phyloP scores from a whole-genome alignment of 1,284 basidiomycete genomes.

The Papiliotrema fonsecae region DNA sequence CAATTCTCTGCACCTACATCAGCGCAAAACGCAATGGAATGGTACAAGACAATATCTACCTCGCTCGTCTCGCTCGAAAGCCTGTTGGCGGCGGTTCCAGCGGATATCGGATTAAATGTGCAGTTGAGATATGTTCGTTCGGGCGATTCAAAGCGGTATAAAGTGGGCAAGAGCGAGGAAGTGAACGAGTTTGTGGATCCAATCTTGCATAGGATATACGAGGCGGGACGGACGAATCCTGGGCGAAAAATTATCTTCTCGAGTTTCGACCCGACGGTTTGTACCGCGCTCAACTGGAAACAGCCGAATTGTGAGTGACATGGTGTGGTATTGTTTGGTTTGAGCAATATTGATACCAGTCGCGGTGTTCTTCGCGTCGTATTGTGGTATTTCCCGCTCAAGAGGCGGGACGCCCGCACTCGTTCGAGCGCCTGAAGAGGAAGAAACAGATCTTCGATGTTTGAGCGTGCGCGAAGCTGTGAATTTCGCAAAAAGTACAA shows the following conservation, averaged over 20 bases:
- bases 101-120: conserved; percentile 68
- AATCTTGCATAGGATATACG: conserved; percentile 73
- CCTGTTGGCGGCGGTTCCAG: conserved; percentile 70
- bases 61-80: conserved; percentile 67
- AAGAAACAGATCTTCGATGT: conserved; percentile 54
- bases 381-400: conserved; percentile 64
- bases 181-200: conserved; percentile 77
- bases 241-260: conserved; percentile 75
- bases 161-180: conserved; percentile 55
- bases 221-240: conserved; percentile 51
- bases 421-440: conserved; percentile 42
- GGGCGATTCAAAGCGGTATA: conserved; percentile 53
- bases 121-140: conserved; percentile 63
- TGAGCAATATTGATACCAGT: conserved; percentile 52
- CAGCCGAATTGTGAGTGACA: conserved; percentile 81
- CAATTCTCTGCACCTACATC: conserved; percentile 8
- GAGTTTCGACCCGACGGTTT: conserved; percentile 81
- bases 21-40: conserved; percentile 52
- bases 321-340: conserved; percentile 9
- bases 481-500: conserved; percentile 89
- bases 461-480: conserved; percentile 82
- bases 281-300: conserved; percentile 84
- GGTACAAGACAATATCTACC: conserved; percentile 55
- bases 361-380: conserved; percentile 90
- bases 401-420: conserved; percentile 17